Conservation (phyloP, 2,329 filamentous ascomycete genomes). For the Phialophora expanda region DNA sequence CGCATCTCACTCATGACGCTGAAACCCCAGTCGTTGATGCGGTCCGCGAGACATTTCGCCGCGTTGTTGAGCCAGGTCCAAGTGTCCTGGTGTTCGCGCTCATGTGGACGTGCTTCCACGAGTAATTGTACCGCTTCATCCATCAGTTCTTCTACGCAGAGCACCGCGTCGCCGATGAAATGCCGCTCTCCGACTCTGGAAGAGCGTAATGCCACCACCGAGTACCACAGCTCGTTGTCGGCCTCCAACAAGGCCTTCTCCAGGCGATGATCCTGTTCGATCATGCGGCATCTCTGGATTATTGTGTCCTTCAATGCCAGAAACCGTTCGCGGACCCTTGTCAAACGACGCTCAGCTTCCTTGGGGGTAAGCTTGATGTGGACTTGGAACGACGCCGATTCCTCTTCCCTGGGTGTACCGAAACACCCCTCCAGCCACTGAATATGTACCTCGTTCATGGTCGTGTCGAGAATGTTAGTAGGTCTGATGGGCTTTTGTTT, state of each 20-base stretch:
- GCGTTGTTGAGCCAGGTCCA: constrained; percentile 1
- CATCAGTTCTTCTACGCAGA: constrained; percentile 16
- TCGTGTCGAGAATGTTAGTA: not conserved
- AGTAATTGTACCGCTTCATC: constrained; percentile 12
- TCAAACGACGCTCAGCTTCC: constrained; percentile 20
- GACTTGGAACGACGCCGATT: constrained; percentile 15
- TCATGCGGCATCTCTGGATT: constrained; percentile 9
- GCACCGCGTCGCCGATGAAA: constrained; percentile 18
- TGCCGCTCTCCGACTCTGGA: constrained; percentile 20
- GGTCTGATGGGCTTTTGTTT: not conserved
- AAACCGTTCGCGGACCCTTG: constrained; percentile 6
- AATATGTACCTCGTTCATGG: not conserved
- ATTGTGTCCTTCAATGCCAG: constrained; percentile 2
- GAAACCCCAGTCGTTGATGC: not conserved
- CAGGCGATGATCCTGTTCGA: constrained; percentile 10
- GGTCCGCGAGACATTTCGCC: not conserved
- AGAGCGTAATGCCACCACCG: constrained; percentile 1
- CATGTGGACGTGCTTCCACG: constrained; percentile 1
- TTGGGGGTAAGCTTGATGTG: constrained; percentile 23
- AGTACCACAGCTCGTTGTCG: constrained; percentile 13
- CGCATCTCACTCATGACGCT: not conserved
- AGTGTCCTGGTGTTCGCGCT: not conserved
- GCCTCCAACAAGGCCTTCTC: constrained; percentile 5
- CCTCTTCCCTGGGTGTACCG: not conserved
- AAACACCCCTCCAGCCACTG: not conserved